Base-by-base conservation (phyloP, 2,329 filamentous ascomycete species). In the Ceratocystis colombiana region DNA sequence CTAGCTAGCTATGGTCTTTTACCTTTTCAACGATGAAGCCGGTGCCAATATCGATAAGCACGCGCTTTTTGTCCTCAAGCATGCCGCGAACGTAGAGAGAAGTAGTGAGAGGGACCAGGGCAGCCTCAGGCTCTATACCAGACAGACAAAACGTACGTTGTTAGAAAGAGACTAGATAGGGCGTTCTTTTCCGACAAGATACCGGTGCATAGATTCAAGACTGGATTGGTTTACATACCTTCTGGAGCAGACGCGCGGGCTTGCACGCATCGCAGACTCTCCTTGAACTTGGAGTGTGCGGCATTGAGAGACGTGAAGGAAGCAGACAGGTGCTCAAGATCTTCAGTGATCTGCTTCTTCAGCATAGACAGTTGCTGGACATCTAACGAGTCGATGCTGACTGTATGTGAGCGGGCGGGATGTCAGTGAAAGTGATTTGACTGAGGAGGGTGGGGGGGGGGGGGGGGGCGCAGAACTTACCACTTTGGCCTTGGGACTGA, bases 21-120 rank as follows among this genome's bases (percentile, higher is more conserved):
- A 88, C 87, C 84, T 99, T 99, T 77, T 97, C 92, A 64, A 97
- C 87, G 73, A 91, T 92, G 75, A 95, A 97, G 0, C 93, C 93
- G 0, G 93, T 97, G 22, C 93, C 93, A 22, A 96, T 85, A 75
- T 97, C 93, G 50, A 97, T 90, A 67, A 97, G 80, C 5, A 96
- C 90, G 68, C 85, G 86, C 67, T 89, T 83, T 1, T 87, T 82
- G 75, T 87, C 84, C 59, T 88, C 82, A 50, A 97, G 80, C 48
- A 83, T 86, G 41, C 93, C 95, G 30, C 88, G 88, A 17, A 99
- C 93, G 76, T 99, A 99, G 37, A 99, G 82, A 0, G 92, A 96
- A 72, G 89, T 94, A 12, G 94, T 99, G 69, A 99, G 78, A 0
- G 95, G 94, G n/a, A 99, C 90, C 22, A 99, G 83, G 61, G 97